A percentile compares a stretch with the other conserved stretches of the same genome.
Conservation (phyloP, 805 yeast species). For the Isabelozyma rhagii region DNA sequence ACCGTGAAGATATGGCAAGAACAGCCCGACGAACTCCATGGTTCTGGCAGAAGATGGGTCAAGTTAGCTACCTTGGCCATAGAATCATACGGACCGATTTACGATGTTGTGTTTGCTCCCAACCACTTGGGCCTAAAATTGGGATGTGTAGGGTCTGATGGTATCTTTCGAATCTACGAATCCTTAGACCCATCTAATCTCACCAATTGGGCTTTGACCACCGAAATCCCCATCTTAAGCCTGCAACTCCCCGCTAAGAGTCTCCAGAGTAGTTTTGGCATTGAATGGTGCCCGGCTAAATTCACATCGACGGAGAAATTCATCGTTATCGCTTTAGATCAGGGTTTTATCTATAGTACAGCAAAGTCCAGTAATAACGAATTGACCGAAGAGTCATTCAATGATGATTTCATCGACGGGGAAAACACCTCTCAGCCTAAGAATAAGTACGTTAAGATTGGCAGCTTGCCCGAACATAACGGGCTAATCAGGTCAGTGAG, state of each 20-base stretch:
- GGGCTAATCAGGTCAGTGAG: constrained; percentile 85
- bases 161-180: constrained; percentile 79
- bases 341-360: constrained; percentile 68
- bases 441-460: constrained; percentile 49
- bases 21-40: constrained; percentile 68
- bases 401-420: constrained; percentile 7
- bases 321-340: constrained; percentile 82
- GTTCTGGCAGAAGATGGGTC: constrained; percentile 83
- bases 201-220: constrained; percentile 73
- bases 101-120: constrained; percentile 89
- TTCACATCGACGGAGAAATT: constrained; percentile 71
- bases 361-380: constrained; percentile 3
- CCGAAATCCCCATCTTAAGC: constrained; percentile 64
- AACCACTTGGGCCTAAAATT: constrained; percentile 74
- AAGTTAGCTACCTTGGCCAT: constrained; percentile 66
- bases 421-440: constrained; percentile 5
- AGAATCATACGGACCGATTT: constrained; percentile 85
- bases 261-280: constrained; percentile 78
- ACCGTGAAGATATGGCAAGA: constrained; percentile 92
- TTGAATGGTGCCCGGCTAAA: constrained; percentile 89
- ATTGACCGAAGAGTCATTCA: neutral
- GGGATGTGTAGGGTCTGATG: constrained; percentile 89
- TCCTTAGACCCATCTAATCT: constrained; percentile 88
- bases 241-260: constrained; percentile 71
- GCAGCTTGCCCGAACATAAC: constrained; percentile 75